These are phyloP conservation scores for Daedalea quercina DNA, from an alignment of 768 basidiomycete genomes.

Conservation along the genomic window DNA sequence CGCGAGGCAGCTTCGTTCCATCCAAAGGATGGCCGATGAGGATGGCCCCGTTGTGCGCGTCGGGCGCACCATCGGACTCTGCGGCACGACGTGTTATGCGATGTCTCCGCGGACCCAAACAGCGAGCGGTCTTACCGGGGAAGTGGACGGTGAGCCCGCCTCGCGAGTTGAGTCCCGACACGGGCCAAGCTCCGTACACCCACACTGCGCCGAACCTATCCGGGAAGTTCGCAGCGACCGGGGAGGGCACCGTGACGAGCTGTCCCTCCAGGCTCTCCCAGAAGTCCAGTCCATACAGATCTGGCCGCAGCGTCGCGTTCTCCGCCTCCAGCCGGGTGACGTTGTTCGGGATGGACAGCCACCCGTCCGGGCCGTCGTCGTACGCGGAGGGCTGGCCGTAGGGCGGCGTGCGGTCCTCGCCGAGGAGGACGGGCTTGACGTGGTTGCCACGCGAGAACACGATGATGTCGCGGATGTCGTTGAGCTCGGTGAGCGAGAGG, in stretches of 20 bases:
- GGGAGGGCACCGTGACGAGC: conserved; percentile 44
- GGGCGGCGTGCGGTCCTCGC: conserved; percentile 46
- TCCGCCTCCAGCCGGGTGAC: conserved; percentile 35
- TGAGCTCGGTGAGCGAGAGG: conserved; percentile 44
- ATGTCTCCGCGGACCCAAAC: too few species aligned
- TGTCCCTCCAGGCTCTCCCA: conserved; percentile 59
- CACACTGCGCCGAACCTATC: conserved; percentile 52
- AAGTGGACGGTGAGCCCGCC: conserved; percentile 49
- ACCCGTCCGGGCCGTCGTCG: conserved; percentile 47
- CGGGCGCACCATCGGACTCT: conserved; percentile 38
- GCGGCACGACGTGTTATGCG: neutral
- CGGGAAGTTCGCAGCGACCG: conserved; percentile 41
- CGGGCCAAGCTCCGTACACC: conserved; percentile 52
- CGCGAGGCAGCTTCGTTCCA: conserved; percentile 41
- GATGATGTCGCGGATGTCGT: conserved; percentile 35
- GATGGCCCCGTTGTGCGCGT: conserved; percentile 52
- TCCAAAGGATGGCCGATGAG: conserved; percentile 51
- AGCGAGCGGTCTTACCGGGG: conserved; percentile 23
- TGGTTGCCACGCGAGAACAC: conserved; percentile 40
- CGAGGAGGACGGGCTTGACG: conserved; percentile 43
- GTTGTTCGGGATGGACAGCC: conserved; percentile 51
- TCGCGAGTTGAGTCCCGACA: conserved; percentile 46
- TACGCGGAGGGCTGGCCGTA: conserved; percentile 40
- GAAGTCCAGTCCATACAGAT: conserved; percentile 52
- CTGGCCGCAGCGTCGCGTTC: conserved; percentile 43